Percentiles rank a stretch among this genome's conserved stretches.
Conservation (phyloP, 1,139 yeast genomes). For the Yamadazyma pseudoaaseri region DNA sequence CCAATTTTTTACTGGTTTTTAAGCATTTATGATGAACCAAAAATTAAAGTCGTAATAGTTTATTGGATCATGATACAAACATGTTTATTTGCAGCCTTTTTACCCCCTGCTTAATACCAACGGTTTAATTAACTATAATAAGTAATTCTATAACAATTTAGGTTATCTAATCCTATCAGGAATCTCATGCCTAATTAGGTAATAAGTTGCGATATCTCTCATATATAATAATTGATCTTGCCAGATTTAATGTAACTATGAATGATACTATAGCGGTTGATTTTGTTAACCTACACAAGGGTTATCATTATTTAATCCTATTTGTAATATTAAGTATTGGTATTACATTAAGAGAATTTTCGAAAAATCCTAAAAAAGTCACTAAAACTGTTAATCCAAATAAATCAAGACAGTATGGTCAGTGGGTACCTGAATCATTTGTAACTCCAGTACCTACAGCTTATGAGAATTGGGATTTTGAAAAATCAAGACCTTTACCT, state of each 20-base stretch:
- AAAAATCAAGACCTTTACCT: slow-evolving; percentile 53
- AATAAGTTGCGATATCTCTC: slow-evolving; percentile 6
- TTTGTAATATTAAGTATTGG: slow-evolving; percentile 7
- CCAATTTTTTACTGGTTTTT: slow-evolving; percentile 78
- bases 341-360: slow-evolving; percentile 5
- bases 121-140: neutral
- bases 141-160: neutral
- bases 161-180: slow-evolving; percentile 2
- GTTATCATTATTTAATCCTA: slow-evolving; percentile 9
- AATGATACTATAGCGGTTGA: slow-evolving; percentile 1
- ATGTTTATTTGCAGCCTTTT: slow-evolving; percentile 59
- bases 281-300: slow-evolving; percentile 3
- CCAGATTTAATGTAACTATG: neutral
- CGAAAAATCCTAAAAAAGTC: slow-evolving; percentile 1
- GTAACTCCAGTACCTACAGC: slow-evolving; percentile 49
- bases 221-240: neutral
- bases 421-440: slow-evolving; percentile 55
- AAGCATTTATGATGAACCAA: slow-evolving; percentile 25
- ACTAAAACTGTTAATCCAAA: slow-evolving; percentile 4
- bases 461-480: slow-evolving; percentile 49
- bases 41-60: slow-evolving; percentile 25
- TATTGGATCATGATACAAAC: slow-evolving; percentile 61
- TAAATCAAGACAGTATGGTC: slow-evolving; percentile 26
- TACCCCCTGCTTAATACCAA: slow-evolving; percentile 65
- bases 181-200: slow-evolving; percentile 9